A percentile compares a stretch with the other conserved stretches of the same genome.
Evolutionary conservation across 73 alveolate genomes (phyloP).

Genomic region (Paramecium sonneborni): DNA sequence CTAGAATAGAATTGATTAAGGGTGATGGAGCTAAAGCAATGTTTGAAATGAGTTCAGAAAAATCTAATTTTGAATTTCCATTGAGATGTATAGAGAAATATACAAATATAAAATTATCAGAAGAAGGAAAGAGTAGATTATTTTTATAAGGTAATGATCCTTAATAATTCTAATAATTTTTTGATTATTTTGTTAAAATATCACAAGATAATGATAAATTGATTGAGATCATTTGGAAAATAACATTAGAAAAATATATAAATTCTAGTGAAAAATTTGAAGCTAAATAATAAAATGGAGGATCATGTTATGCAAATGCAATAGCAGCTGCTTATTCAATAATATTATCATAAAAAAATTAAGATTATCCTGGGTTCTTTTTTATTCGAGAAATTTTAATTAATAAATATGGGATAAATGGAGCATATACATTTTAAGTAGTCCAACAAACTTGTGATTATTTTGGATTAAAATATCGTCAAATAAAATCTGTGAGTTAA

Average conservation of each 20-base stretch:
- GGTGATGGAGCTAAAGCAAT: not conserved
- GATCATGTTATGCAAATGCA: not conserved
- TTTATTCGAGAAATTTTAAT: not conserved
- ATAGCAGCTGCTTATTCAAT: not conserved
- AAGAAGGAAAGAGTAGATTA: not conserved
- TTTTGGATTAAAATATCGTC: not conserved
- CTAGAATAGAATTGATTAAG: no score
- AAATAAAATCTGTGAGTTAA: not conserved
- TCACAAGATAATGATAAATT: not conserved
- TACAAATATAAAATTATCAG: not conserved
- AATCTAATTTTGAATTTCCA: not conserved
- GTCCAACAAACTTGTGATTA: not conserved
- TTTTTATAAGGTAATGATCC: not conserved
- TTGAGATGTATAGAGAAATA: not conserved
- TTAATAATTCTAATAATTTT: not conserved
- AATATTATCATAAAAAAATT: not conserved
- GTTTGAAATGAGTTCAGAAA: not conserved
- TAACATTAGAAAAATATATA: not conserved
- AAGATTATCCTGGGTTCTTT: not conserved
- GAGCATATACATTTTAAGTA: not conserved
- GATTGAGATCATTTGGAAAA: not conserved
- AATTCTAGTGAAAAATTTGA: not conserved
- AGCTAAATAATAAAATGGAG: not conserved
- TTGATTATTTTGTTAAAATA: not conserved
- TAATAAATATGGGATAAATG: not conserved